Percentiles rank a stretch among this genome's conserved stretches.
Evolutionary conservation across 352 stramenopile genomes (phyloP).

Genomic region (Phytophthora pluvialis): DNA sequence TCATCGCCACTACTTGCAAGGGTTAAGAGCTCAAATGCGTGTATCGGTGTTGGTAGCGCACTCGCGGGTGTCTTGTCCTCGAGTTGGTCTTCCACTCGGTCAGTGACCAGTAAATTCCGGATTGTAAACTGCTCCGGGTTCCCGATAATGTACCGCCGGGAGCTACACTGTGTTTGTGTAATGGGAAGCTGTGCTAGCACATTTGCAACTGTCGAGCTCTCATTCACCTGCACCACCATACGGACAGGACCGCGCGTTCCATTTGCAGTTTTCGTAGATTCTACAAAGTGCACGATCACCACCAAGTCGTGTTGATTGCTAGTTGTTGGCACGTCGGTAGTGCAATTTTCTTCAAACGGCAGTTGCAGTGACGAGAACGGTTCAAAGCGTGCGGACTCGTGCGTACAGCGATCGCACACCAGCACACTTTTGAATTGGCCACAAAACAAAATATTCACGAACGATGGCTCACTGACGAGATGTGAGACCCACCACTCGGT

Average conservation of each 20-base stretch:
- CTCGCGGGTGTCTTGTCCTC: conserved; percentile 19
- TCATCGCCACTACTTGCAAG: conserved; percentile 6
- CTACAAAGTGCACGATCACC: conserved; percentile 44
- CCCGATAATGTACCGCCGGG: conserved; percentile 11
- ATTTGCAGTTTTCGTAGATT: conserved; percentile 17
- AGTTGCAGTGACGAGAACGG: conserved; percentile 86
- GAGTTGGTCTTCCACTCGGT: conserved; percentile 1
- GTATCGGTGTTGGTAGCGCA: conserved; percentile 29
- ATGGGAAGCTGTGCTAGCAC: conserved; percentile 7
- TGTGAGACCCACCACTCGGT: conserved; percentile 98
- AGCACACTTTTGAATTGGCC: conserved; percentile 97
- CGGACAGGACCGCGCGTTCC: conserved; percentile 3
- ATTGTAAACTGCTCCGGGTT: conserved; percentile 40
- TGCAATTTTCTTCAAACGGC: conserved; percentile 37
- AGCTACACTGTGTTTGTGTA: not conserved
- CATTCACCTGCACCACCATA: conserved; percentile 1
- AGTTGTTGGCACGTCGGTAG: not conserved
- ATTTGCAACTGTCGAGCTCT: conserved; percentile 9
- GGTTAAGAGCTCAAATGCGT: conserved; percentile 48
- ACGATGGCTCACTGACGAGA: conserved; percentile 93
- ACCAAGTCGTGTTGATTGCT: conserved; percentile 32
- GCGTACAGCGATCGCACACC: conserved; percentile 89
- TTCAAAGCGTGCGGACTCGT: conserved; percentile 85
- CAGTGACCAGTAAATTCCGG: conserved; percentile 42
- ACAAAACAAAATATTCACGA: conserved; percentile 96